Conservation (phyloP, 2,329 filamentous ascomycete genomes). For the Beauveria caledonica region DNA sequence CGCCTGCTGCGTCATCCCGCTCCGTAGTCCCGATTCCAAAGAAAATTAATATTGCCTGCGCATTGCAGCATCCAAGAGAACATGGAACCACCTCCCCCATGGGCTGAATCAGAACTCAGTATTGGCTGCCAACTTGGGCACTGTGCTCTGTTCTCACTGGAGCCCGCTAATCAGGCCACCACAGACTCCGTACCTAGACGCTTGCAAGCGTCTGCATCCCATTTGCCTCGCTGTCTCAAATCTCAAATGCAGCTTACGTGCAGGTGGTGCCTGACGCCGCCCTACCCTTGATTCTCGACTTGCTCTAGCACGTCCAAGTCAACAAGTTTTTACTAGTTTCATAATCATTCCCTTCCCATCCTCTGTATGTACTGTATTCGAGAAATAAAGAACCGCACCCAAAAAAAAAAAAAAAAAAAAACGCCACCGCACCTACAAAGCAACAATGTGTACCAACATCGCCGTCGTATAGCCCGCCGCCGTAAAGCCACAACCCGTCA, state of each 20-base stretch:
- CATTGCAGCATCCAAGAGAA: no score
- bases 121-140: no score
- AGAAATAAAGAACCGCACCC: background rate
- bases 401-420: background rate
- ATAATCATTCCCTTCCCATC: background rate
- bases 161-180: no score
- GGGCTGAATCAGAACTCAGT: no score
- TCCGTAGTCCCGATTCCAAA: background rate
- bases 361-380: background rate
- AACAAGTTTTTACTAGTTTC: background rate
- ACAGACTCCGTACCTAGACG: no score
- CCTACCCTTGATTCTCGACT: background rate
- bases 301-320: background rate
- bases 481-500: background rate
- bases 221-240: no score
- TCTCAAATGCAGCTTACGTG: background rate
- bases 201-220: no score
- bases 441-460: background rate
- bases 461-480: background rate
- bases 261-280: background rate
- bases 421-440: background rate
- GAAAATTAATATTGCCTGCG: no score
- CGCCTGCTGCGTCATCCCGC: constrained; percentile 4
- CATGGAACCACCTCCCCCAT: no score
- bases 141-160: no score